phyloP scores from a whole-genome alignment of 441 rosid genomes.

The Erodium moschatum region DNA sequence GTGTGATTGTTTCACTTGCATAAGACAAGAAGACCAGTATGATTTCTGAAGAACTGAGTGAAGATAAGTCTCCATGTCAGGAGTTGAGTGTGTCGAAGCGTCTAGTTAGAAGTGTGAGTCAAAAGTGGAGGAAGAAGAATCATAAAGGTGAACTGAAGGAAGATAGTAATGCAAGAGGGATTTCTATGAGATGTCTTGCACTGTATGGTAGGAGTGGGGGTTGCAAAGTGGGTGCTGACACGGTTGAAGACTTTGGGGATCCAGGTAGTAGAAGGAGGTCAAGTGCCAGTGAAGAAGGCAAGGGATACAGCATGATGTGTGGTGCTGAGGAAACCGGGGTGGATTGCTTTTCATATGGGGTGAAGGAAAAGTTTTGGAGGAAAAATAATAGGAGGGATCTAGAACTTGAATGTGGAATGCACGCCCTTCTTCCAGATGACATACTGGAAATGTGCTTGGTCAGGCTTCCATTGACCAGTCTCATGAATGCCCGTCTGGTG shows the following conservation, averaged over 20 bases:
- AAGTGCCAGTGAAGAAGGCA: constrained; percentile 71
- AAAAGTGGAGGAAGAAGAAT: constrained; percentile 21
- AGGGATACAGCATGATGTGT: constrained; percentile 44
- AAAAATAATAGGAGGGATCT: constrained; percentile 43
- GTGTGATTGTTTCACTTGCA: not conserved
- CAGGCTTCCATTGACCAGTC: constrained; percentile 70
- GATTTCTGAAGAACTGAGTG: constrained; percentile 16
- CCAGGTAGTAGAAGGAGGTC: constrained; percentile 39
- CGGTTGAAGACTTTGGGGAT: constrained; percentile 22
- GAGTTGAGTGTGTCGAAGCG: constrained; percentile 24
- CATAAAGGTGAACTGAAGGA: constrained; percentile 20
- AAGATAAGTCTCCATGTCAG: constrained; percentile 15
- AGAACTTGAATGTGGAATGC: constrained; percentile 48
- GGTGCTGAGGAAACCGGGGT: constrained; percentile 61
- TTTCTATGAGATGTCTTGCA: constrained; percentile 24
- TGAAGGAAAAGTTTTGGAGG: constrained; percentile 79
- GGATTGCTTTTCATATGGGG: constrained; percentile 82
- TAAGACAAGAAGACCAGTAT: not conserved
- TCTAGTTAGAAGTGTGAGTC: constrained; percentile 21
- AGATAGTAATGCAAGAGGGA: constrained; percentile 15
- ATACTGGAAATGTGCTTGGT: constrained; percentile 82
- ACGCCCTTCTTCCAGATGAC: constrained; percentile 75
- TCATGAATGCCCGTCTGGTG: constrained; percentile 80
- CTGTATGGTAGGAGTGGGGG: constrained; percentile 25
- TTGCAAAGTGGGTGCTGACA: constrained; percentile 28